A percentile compares a stretch with the other conserved stretches of the same genome.
Conservation (phyloP, 225 moss, liverwort and hornwort genomes). For the Sphagnum tenellum region DNA sequence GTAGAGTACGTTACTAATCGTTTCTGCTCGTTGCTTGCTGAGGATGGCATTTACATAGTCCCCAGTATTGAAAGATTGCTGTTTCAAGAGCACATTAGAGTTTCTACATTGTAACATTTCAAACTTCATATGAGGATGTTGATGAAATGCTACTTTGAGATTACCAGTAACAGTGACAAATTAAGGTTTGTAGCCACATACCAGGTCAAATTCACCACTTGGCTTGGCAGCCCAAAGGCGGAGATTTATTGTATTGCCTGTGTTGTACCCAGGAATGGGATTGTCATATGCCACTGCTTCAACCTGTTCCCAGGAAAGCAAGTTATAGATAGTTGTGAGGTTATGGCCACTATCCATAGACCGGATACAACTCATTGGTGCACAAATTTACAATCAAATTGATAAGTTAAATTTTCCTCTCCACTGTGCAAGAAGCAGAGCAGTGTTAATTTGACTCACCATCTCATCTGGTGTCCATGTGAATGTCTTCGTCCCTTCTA, state of each 20-base stretch:
- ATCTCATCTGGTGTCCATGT: slow-evolving; percentile 74
- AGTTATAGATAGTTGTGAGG: too few species aligned
- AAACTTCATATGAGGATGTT: background rate
- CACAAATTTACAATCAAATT: too few species aligned
- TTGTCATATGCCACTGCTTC: slow-evolving; percentile 93
- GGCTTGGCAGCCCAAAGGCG: slow-evolving; percentile 96
- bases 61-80: slow-evolving; percentile 96
- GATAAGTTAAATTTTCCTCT: too few species aligned
- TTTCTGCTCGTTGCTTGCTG: slow-evolving; percentile 90
- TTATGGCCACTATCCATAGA: too few species aligned
- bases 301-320: slow-evolving; percentile 28
- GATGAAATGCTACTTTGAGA: background rate
- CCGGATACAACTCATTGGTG: too few species aligned
- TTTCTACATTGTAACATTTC: background rate
- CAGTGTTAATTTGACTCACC: slow-evolving; percentile 30
- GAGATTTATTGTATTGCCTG: slow-evolving; percentile 86
- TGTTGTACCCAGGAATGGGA: slow-evolving; percentile 86
- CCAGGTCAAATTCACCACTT: slow-evolving; percentile 89
- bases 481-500: slow-evolving; percentile 59
- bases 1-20: slow-evolving; percentile 85
- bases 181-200: slow-evolving; percentile 9
- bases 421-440: slow-evolving; percentile 4
- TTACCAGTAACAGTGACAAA: background rate
- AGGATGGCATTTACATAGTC: slow-evolving; percentile 94
- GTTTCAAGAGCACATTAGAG: slow-evolving; percentile 7